Conservation (phyloP, 805 yeast genomes). For the Lachancea mirantina region DNA sequence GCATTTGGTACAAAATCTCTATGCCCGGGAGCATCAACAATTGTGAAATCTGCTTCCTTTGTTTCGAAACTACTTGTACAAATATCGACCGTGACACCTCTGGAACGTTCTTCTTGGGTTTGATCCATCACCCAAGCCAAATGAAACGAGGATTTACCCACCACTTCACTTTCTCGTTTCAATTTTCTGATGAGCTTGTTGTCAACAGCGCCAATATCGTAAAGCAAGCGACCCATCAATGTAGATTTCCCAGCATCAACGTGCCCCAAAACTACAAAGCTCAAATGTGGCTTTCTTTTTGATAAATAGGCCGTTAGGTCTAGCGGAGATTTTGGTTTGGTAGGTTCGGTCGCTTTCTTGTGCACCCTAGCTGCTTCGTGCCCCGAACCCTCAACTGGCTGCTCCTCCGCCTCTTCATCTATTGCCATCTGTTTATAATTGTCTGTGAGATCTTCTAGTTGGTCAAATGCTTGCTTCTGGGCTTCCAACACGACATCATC, state of each 20-base stretch:
- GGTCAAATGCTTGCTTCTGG: slow-evolving; percentile 42
- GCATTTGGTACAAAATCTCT: slow-evolving; percentile 96
- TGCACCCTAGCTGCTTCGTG: slow-evolving; percentile 18
- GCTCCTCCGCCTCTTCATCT: slow-evolving; percentile 24
- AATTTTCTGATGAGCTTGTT: slow-evolving; percentile 94
- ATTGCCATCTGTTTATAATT: slow-evolving; percentile 9
- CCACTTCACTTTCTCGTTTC: slow-evolving; percentile 95
- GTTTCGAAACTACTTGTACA: slow-evolving; percentile 97
- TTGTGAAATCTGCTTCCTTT: slow-evolving; percentile 88
- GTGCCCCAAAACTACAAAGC: slow-evolving; percentile 97
- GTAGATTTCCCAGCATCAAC: slow-evolving; percentile 99
- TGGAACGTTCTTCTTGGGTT: slow-evolving; percentile 94
- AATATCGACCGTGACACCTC: slow-evolving; percentile 98
- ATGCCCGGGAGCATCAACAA: slow-evolving; percentile 99
- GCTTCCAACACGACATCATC: slow-evolving; percentile 65
- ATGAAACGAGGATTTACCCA: slow-evolving; percentile 99
- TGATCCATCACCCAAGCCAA: slow-evolving; percentile 99
- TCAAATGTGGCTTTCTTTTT: slow-evolving; percentile 90
- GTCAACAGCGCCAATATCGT: slow-evolving; percentile 91
- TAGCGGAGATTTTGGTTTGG: slow-evolving; percentile 36
- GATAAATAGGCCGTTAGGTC: slow-evolving; percentile 71
- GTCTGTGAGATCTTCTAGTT: slow-evolving; percentile 25
- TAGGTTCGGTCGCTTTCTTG: slow-evolving; percentile 23
- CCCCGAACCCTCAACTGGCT: too few species aligned
- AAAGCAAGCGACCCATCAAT: slow-evolving; percentile 93